Conservation (phyloP, 129 eudicot species). For the Solidago caesia region DNA sequence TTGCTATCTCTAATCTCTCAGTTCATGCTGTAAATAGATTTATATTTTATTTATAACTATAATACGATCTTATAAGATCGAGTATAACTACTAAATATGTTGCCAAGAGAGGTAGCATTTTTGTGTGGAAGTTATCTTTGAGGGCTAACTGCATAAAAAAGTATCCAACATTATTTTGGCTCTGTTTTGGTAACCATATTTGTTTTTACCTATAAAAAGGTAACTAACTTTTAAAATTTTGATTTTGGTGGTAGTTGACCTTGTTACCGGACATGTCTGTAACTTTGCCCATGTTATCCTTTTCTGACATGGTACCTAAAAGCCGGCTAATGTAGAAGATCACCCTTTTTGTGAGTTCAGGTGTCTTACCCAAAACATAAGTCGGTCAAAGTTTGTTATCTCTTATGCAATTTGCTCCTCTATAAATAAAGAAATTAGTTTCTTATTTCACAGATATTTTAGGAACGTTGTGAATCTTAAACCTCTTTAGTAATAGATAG, state of each 20-base stretch:
- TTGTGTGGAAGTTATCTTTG: neutral
- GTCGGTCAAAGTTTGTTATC: neutral
- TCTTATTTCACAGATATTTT: neutral
- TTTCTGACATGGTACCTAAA: neutral
- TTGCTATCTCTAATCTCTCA: neutral
- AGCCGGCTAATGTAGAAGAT: neutral
- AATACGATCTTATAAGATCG: neutral
- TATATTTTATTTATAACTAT: neutral
- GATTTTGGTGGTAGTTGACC: neutral
- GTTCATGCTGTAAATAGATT: conserved; percentile 12
- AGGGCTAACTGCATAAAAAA: neutral
- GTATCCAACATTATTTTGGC: neutral
- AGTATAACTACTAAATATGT: too few species aligned
- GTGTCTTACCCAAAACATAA: too few species aligned
- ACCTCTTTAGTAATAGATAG: neutral
- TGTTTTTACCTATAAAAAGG: neutral
- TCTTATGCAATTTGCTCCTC: too few species aligned
- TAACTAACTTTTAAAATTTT: neutral
- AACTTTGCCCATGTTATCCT: neutral
- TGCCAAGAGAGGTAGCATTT: neutral
- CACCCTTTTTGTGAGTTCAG: neutral
- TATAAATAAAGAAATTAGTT: neutral
- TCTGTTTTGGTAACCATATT: neutral
- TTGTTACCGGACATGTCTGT: neutral
- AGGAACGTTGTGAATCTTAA: conserved; percentile 9